Percentiles rank a stretch among this genome's conserved stretches.
Evolutionary conservation across 768 basidiomycete species (phyloP).

Genomic region (Suillus variegatus): DNA sequence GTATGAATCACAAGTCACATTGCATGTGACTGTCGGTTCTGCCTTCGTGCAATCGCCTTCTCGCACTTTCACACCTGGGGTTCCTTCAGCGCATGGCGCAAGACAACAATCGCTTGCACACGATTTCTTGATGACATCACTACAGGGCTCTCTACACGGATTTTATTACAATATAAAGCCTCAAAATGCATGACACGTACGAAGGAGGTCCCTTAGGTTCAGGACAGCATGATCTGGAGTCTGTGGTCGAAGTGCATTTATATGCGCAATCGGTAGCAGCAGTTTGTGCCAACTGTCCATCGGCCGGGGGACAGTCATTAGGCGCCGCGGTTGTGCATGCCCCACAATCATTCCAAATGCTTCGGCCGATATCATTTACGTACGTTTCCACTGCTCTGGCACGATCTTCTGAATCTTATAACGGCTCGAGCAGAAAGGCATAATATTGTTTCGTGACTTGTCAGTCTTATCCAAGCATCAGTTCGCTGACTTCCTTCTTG

Average conservation of each 20-base stretch:
- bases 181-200: not conserved
- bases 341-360: not conserved
- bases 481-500: too few relatives aligned
- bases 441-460: too few relatives aligned
- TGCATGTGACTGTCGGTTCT: not conserved
- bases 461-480: too few relatives aligned
- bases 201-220: not conserved
- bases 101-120: too few relatives aligned
- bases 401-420: too few relatives aligned
- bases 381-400: too few relatives aligned
- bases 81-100: not conserved
- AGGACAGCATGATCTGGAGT: too few relatives aligned
- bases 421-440: too few relatives aligned
- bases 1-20: not conserved
- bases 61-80: not conserved
- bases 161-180: not conserved
- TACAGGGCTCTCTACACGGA: not conserved
- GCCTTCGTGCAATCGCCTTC: not conserved
- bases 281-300: not conserved
- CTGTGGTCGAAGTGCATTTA: not conserved
- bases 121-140: not conserved
- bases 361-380: too few relatives aligned
- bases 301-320: not conserved
- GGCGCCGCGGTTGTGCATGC: not conserved
- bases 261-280: not conserved